Evolutionary conservation across 495 filamentous ascomycete genomes (phyloP), one percentile per base, ranked within the genome.

Genomic region (Penicillium arizonense): DNA sequence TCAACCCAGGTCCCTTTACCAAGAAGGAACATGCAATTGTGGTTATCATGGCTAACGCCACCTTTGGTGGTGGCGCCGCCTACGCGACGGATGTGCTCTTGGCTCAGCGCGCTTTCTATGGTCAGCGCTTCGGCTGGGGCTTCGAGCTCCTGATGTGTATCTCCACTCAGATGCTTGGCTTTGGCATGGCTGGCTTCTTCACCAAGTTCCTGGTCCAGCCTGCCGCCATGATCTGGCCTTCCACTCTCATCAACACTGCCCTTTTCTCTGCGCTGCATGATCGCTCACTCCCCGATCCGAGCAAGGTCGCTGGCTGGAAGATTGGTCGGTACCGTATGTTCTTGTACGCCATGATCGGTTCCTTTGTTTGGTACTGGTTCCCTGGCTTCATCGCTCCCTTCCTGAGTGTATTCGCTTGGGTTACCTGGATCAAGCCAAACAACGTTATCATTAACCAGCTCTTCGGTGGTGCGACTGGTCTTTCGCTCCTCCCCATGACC

Each of bases 191-290:
- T 0, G 87, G 87, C 14, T 82, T 89, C 50, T 82, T 83, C 46
- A 77, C 82, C 44, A 75, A 80, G 14, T 86, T 84, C 56, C 65
- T 90, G 37, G 85, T 90, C 34, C 18, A 51, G 18, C 67, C 63
- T 5, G 84, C 86, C 3, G 79, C 86, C 8, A 88, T 90, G 85
- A 89, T 91, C 54, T 91, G 87, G 86, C 87, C 87, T 1, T 74
- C 73, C 2, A 86, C 77, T 41, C 71, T 91, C 16, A 82, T 86
- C 55, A 81, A 80, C 16, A 77, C 83, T 0, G 74, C 85, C 5
- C 69, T 91, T 8, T 86, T 91, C 72, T 81, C 82, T 42, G 85
- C 85, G 13, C 83, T 90, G 61, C 87, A 91, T 54, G 87, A 89
- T 53, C 78, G 81, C 56, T 74, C 74, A 9, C 71, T 66, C 41